Evolutionary conservation across 495 filamentous ascomycete genomes (phyloP).

Genomic region (Penicillium paradoxum): DNA sequence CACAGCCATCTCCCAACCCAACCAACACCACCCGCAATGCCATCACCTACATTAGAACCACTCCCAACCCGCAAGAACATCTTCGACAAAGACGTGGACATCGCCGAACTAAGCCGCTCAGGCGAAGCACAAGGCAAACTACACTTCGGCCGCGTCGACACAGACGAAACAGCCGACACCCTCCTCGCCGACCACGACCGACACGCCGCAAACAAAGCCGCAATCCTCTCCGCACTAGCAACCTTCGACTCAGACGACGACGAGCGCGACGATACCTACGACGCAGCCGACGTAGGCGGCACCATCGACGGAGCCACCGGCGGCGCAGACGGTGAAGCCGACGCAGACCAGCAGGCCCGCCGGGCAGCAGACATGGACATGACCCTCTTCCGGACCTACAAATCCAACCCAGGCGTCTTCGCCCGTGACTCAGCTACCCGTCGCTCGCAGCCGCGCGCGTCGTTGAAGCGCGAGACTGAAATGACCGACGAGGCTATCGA

Average conservation of each 20-base stretch:
- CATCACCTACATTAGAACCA: constrained; percentile 22
- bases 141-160: constrained; percentile 69
- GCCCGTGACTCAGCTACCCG: constrained; percentile 63
- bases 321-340: constrained; percentile 38
- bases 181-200: constrained; percentile 49
- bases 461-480: constrained; percentile 70
- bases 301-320: constrained; percentile 59
- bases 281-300: constrained; percentile 83
- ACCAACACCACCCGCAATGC: constrained; percentile 34
- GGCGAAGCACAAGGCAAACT: constrained; percentile 51
- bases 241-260: constrained; percentile 93
- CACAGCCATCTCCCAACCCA: constrained; percentile 25
- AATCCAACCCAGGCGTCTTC: constrained; percentile 58
- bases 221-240: constrained; percentile 85
- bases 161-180: constrained; percentile 57
- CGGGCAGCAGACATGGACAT: constrained; percentile 34
- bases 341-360: constrained; percentile 26
- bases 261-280: constrained; percentile 96
- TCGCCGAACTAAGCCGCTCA: constrained; percentile 61
- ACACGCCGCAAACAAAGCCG: constrained; percentile 67
- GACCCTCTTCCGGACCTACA: constrained; percentile 63
- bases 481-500: constrained; percentile 95
- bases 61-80: constrained; percentile 54
- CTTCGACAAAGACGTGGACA: constrained; percentile 69
- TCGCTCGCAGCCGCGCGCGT: constrained; percentile 52